Evolutionary conservation across 495 filamentous ascomycete species (phyloP), one percentile per base, ranked within the genome.

Genomic region (Endocarpon pusillum): DNA sequence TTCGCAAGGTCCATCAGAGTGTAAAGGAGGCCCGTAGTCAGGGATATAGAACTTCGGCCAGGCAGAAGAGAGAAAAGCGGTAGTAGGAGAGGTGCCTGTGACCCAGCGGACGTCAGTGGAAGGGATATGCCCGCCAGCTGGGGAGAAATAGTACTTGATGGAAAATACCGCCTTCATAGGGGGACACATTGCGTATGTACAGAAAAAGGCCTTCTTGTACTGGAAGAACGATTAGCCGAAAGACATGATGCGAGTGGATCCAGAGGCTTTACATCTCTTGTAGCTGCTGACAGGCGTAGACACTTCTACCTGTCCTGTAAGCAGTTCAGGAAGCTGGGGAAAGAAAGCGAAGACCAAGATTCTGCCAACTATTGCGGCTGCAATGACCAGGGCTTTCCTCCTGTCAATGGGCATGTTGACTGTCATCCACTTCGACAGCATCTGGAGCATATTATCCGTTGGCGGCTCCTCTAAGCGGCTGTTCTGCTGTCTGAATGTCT

Each of bases 211-310:
- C 89, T 60, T 97, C 89, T 58, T 94, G 85, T 33, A 97, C 84
- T 94, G 37, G 12, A 33, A 5, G 4, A 31, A n/a, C n/a, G n/a
- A n/a, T n/a, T n/a, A n/a, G n/a, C n/a, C 14, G 4, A 4, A 16
- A 24, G 7, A 6, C 14, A 9, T 11, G 17, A 1, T 29, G 6
- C 26, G 8, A 9, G 26, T 1, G 14, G 5, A 10, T 4, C 20
- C 3, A 9, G 14, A 18, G 19, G 53, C 77, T 56, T 5, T 63
- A 92, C 85, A 58, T 71, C 91, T 73, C 62, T 94, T 97, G 69
- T 93, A 97, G 68, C 89, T 94, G 38, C 79, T 94, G 18, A 96
- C 79, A 12, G 89, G 85, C 2, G 89, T 97, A 18, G 89, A 94
- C 39, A 97, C 75, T 65, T 97, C 89, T 39, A 94, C 89, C 50